phyloP scores from a whole-genome alignment of 306 rosid species.

The Quercus cerris region DNA sequence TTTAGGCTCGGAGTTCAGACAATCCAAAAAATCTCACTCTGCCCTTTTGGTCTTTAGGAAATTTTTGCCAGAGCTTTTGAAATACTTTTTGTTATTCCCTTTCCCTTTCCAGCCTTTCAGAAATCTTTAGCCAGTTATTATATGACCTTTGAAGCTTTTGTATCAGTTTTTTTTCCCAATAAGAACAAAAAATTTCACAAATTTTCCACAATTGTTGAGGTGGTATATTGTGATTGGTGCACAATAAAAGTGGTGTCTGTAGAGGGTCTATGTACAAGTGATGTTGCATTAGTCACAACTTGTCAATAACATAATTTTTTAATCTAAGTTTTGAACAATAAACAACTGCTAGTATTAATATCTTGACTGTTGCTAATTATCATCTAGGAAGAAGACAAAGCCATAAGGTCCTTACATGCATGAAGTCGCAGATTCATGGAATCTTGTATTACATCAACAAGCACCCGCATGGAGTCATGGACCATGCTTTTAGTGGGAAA shows the following conservation, averaged over 20 bases:
- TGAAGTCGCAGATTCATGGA: not conserved
- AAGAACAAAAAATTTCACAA: too few relatives aligned
- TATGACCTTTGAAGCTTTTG: not conserved
- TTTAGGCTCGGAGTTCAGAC: not conserved
- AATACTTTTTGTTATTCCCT: not conserved
- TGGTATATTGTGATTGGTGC: too few relatives aligned
- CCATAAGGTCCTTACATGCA: not conserved
- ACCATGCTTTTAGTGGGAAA: not conserved
- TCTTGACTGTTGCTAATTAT: not conserved
- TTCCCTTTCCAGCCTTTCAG: not conserved
- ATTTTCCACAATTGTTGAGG: too few relatives aligned
- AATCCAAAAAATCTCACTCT: too few relatives aligned
- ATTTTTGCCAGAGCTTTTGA: not conserved
- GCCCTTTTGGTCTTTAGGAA: too few relatives aligned
- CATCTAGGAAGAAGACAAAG: not conserved
- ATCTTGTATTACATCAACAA: not conserved
- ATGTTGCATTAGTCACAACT: too few relatives aligned
- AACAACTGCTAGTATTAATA: not conserved
- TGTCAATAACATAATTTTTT: too few relatives aligned
- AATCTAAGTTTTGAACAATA: not conserved
- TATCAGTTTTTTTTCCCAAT: not conserved
- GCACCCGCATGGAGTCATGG: not conserved
- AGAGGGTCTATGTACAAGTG: too few relatives aligned
- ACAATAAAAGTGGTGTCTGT: too few relatives aligned
- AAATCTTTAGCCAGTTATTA: not conserved